phyloP scores from a whole-genome alignment of 1,284 basidiomycete genomes.

The Trametes hirsuta region DNA sequence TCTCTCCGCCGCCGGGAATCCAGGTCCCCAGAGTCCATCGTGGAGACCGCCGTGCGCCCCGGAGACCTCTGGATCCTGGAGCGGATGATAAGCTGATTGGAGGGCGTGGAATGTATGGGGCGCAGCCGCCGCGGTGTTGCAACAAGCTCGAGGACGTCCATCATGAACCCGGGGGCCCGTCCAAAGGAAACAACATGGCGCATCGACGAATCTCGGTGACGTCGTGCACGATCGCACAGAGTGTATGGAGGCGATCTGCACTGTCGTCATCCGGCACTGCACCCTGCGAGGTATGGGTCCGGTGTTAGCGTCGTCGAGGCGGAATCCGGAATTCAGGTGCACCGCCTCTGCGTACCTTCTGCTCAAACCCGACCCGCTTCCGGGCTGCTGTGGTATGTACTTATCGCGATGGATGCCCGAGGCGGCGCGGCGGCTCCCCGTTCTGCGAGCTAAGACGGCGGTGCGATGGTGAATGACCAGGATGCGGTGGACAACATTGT shows the following conservation, averaged over 20 bases:
- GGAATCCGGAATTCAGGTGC: background rate
- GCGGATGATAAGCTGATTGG: slow-evolving; percentile 2
- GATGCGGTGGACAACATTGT: background rate
- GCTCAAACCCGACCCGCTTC: background rate
- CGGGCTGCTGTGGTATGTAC: background rate
- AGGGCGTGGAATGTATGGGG: background rate
- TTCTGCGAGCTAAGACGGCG: background rate
- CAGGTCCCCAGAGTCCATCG: background rate
- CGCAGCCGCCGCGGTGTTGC: slow-evolving; percentile 10
- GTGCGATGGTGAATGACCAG: background rate
- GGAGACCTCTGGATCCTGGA: background rate
- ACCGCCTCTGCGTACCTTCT: slow-evolving; percentile 4
- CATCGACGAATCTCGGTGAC: background rate
- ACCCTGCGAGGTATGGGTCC: background rate
- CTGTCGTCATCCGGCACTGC: slow-evolving; percentile 10
- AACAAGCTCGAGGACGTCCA: background rate
- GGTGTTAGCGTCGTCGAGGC: slow-evolving; percentile 1
- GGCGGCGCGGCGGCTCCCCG: slow-evolving; percentile 1
- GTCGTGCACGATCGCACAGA: slow-evolving; percentile 1
- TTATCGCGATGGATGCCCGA: background rate
- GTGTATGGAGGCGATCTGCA: background rate
- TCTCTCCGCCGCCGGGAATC: slow-evolving; percentile 3
- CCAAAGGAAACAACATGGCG: background rate
- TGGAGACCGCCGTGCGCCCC: slow-evolving; percentile 6
- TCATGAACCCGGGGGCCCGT: background rate